Conservation (phyloP, 202 grass and related monocot genomes). For the Brachypodium distachyon region DNA sequence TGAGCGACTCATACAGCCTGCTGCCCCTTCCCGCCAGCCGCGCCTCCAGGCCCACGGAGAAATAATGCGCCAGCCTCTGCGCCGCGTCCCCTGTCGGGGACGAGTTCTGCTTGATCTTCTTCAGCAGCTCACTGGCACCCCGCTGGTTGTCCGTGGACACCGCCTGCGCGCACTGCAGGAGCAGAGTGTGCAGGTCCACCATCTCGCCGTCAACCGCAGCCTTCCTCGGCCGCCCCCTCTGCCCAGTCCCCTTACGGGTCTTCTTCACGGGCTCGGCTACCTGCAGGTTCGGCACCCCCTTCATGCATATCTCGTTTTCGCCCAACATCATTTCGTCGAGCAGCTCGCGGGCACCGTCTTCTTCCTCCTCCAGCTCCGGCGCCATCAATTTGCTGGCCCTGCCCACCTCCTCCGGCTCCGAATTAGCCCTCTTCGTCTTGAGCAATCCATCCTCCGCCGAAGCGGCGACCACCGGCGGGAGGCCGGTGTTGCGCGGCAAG, state of each 20-base stretch:
- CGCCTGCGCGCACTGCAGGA: conserved; percentile 50
- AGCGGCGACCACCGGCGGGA: too few relatives aligned
- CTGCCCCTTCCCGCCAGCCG: conserved; percentile 63
- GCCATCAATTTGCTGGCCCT: conserved; percentile 31
- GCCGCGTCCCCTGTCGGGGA: conserved; percentile 40
- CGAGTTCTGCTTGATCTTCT: conserved; percentile 51
- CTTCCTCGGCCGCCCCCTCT: conserved; percentile 14
- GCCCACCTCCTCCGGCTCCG: conserved; percentile 21
- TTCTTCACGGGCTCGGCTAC: conserved; percentile 8
- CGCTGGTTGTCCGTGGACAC: conserved; percentile 37
- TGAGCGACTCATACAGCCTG: conserved; percentile 40
- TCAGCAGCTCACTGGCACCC: conserved; percentile 43
- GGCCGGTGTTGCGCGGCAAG: conserved; percentile 3
- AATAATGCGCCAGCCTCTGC: conserved; percentile 66
- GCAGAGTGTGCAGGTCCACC: conserved; percentile 51
- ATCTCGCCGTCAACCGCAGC: not conserved
- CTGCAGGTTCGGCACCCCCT: conserved; percentile 20
- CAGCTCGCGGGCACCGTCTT: conserved; percentile 22
- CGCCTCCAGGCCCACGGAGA: conserved; percentile 56
- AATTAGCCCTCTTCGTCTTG: conserved; percentile 28
- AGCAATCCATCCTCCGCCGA: not conserved
- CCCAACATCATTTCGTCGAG: conserved; percentile 28
- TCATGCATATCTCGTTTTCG: conserved; percentile 7
- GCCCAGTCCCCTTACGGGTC: not conserved
- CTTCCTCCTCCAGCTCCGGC: conserved; percentile 10